phyloP scores from a whole-genome alignment of 176 grass and related monocot genomes.

The Carex myosuroides region DNA sequence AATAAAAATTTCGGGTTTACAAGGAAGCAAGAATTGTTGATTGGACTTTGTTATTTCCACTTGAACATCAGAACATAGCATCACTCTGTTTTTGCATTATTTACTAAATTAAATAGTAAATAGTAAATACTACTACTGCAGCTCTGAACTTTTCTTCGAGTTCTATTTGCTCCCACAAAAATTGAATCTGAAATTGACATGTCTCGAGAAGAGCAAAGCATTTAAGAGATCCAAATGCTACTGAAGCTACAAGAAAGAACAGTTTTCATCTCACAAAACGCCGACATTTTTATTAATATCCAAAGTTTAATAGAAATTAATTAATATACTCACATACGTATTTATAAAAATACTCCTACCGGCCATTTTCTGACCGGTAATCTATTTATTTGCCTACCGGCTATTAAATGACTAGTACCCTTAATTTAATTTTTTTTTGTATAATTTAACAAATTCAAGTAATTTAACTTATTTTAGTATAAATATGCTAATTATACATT shows the following conservation, averaged over 20 bases:
- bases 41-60: background rate
- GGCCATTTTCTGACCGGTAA: too few relatives aligned
- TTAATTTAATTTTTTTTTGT: too few relatives aligned
- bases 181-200: background rate
- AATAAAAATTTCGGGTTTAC: too few relatives aligned
- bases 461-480: too few relatives aligned
- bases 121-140: background rate
- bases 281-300: too few relatives aligned
- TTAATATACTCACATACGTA: too few relatives aligned
- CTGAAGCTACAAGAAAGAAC: background rate
- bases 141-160: background rate
- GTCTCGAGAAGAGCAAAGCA: background rate
- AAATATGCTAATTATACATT: too few relatives aligned
- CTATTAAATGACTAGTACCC: too few relatives aligned
- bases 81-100: background rate
- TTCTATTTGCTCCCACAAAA: background rate
- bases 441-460: too few relatives aligned
- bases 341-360: too few relatives aligned
- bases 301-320: too few relatives aligned
- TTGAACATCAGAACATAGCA: background rate
- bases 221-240: background rate
- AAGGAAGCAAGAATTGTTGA: slow-evolving; percentile 34
- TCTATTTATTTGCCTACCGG: too few relatives aligned
- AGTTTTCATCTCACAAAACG: background rate
- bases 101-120: background rate